Conservation (phyloP, 352 stramenopile genomes). For the Globisporangium recalcitrans region DNA sequence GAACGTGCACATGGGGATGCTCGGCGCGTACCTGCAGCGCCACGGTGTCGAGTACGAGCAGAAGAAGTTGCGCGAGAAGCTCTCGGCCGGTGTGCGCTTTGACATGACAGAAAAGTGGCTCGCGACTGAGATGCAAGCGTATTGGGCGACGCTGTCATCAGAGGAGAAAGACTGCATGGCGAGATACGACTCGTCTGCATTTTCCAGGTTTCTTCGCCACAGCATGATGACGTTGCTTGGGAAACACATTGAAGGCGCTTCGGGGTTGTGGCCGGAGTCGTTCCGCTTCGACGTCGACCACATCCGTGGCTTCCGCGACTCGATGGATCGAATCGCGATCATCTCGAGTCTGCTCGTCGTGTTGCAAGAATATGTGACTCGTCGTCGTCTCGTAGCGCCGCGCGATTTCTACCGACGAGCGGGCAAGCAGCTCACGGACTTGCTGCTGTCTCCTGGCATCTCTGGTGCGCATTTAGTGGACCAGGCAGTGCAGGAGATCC, state of each 20-base stretch:
- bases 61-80: slow-evolving; percentile 36
- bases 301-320: slow-evolving; percentile 46
- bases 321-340: slow-evolving; percentile 50
- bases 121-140: slow-evolving; percentile 25
- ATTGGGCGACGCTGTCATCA: slow-evolving; percentile 23
- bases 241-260: slow-evolving; percentile 44
- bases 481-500: slow-evolving; percentile 36
- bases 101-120: slow-evolving; percentile 52
- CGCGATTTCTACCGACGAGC: slow-evolving; percentile 29
- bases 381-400: slow-evolving; percentile 21
- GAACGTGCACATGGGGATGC: slow-evolving; percentile 51
- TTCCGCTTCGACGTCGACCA: slow-evolving; percentile 55
- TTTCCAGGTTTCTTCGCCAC: slow-evolving; percentile 37
- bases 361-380: slow-evolving; percentile 53
- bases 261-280: slow-evolving; percentile 55
- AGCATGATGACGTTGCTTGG: slow-evolving; percentile 45
- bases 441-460: slow-evolving; percentile 43
- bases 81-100: slow-evolving; percentile 23
- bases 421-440: slow-evolving; percentile 27
- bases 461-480: slow-evolving; percentile 45
- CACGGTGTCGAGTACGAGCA: slow-evolving; percentile 66
- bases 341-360: slow-evolving; percentile 51
- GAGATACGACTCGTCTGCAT: slow-evolving; percentile 29
- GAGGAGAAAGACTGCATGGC: slow-evolving; percentile 23
- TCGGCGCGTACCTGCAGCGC: slow-evolving; percentile 48